A percentile compares a stretch with the other conserved stretches of the same genome.
These are phyloP conservation scores for Pseudonectria foliicola DNA, from an alignment of 2,329 filamentous ascomycete species.

Conservation along the genomic window DNA sequence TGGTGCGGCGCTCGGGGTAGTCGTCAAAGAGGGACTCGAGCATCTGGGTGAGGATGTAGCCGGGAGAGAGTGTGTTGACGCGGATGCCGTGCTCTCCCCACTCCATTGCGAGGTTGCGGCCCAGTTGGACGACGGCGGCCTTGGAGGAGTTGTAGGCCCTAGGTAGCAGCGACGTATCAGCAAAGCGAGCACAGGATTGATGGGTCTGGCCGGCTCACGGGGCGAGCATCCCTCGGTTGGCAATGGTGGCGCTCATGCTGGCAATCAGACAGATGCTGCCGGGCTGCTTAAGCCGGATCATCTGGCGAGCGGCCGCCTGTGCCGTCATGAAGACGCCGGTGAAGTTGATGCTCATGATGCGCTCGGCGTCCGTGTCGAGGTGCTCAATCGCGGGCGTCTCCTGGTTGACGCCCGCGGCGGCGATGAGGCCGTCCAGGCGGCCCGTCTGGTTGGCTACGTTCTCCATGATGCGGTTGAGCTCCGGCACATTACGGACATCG, in stretches of 20 bases:
- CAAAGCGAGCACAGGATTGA: neutral
- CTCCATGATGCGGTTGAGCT: constrained; percentile 60
- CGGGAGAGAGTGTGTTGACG: constrained; percentile 74
- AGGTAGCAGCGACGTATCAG: constrained; percentile 1
- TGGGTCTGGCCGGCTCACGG: constrained; percentile 39
- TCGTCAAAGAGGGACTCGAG: constrained; percentile 70
- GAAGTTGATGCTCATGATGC: constrained; percentile 78
- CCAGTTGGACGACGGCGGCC: constrained; percentile 65
- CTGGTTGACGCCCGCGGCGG: constrained; percentile 67
- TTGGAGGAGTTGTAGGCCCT: constrained; percentile 72
- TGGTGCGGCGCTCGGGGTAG: constrained; percentile 57
- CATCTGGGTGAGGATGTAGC: constrained; percentile 79
- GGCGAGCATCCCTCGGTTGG: constrained; percentile 53
- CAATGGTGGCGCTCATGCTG: constrained; percentile 63
- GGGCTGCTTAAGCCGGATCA: constrained; percentile 49
- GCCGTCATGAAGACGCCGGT: constrained; percentile 83
- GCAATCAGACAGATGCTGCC: constrained; percentile 62
- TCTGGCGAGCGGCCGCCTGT: constrained; percentile 77
- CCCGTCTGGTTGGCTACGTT: constrained; percentile 64
- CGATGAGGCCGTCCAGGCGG: constrained; percentile 71
- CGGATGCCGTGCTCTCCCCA: constrained; percentile 68
- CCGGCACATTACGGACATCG: constrained; percentile 67
- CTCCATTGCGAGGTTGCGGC: constrained; percentile 62
- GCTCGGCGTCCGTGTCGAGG: constrained; percentile 63
- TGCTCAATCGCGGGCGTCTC: constrained; percentile 80